Evolutionary conservation across 2,329 filamentous ascomycete species (phyloP), one percentile per base, ranked within the genome.

Genomic region (Lecanicillium sp.): DNA sequence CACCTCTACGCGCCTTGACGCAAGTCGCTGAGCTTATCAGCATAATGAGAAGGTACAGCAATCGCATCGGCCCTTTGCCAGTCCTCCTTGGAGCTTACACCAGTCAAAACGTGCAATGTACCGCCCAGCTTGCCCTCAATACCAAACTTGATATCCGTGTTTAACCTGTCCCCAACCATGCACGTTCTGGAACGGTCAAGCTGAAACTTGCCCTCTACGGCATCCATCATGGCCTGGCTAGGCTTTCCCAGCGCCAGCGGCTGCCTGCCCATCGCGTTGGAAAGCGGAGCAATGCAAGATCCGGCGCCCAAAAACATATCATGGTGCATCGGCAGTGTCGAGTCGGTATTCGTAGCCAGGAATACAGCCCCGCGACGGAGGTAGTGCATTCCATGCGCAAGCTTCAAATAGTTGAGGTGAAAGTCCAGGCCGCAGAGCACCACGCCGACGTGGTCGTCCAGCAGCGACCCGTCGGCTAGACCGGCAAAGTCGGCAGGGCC

Each of bases 171-270:
- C 6, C 92, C 92, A 31, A 98, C 76, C 92, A 98, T 98, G 63
- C 92, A 96, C 1, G 92, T 85, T 50, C 79, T 79, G 43, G 72
- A 76, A 28, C 89, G 76, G 58, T 96, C 81, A 38, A 98, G 83
- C 49, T 84, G 73, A 60, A 96, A 95, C 62, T 94, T 95, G 42
- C 90, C 90, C 68, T 96, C 90, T 41, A 98, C 84, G 3, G 92
- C 88, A 59, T 96, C 90, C 90, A 98, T 95, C 92, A 98, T 98
- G 4, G 90, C 90, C 67, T 95, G 88, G 57, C 87, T 95, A 3
- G 92, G 92, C 66, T 98, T 98, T 1, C 92, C 92, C 29, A 96
- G 66, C 3, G 85, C 80, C 22, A 87, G 63, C 1, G 92, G 90
- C 51, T 83, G 71, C 56, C 76, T 64, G 14, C 70, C 70, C 4